phyloP scores from a whole-genome alignment of 306 rosid species.

The Vicia villosa region DNA sequence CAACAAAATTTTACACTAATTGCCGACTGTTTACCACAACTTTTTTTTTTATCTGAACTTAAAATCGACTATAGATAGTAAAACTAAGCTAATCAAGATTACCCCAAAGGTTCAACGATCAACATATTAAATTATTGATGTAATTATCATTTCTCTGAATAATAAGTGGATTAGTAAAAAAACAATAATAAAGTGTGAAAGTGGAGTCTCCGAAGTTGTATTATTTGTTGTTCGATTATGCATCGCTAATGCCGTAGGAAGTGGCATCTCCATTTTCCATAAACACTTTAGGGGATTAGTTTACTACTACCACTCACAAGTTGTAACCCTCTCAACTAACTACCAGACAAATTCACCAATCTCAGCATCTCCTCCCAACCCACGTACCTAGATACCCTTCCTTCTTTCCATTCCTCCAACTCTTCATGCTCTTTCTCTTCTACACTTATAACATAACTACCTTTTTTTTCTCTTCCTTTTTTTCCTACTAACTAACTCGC shows the following conservation, averaged over 20 bases:
- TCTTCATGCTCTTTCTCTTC: not conserved
- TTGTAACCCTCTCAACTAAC: slow-evolving; percentile 31
- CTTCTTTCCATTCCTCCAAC: not conserved
- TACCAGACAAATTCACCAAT: slow-evolving; percentile 61
- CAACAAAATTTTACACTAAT: too few species aligned
- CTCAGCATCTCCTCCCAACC: slow-evolving; percentile 58
- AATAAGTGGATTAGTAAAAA: too few species aligned
- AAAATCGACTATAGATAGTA: too few species aligned
- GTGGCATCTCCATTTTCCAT: not conserved
- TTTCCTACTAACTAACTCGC: not conserved
- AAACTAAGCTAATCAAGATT: too few species aligned
- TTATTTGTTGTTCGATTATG: slow-evolving; percentile 6
- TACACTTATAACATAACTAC: not conserved
- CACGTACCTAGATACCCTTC: slow-evolving; percentile 46
- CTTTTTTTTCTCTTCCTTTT: not conserved
- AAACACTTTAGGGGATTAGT: not conserved
- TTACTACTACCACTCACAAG: not conserved
- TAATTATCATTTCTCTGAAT: too few species aligned
- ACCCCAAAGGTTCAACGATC: too few species aligned
- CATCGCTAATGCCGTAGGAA: not conserved
- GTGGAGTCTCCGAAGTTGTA: not conserved
- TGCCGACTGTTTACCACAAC: too few species aligned
- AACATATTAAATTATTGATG: too few species aligned
- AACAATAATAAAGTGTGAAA: not conserved
- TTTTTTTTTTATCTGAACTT: too few species aligned